A percentile compares a stretch with the other conserved stretches of the same genome.
Evolutionary conservation across 2,329 filamentous ascomycete species (phyloP).

Genomic region (Metarhizium sp.): DNA sequence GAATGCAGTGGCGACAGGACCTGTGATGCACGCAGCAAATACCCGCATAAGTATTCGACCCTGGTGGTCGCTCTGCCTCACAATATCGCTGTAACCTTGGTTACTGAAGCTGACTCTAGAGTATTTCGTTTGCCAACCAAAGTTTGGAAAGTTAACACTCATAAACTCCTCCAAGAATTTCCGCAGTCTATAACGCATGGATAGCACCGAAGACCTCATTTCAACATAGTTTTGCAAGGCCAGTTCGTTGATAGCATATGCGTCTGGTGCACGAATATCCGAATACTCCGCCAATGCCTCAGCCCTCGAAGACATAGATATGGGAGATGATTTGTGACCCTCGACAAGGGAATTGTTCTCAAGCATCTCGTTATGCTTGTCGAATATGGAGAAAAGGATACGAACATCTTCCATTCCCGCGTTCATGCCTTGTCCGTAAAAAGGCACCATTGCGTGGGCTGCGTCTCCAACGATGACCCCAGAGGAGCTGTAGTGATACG

Average conservation of each 20-base stretch:
- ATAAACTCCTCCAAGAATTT: constrained; percentile 83
- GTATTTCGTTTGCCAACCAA: constrained; percentile 92
- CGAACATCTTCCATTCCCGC: constrained; percentile 90
- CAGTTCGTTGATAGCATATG: constrained; percentile 84
- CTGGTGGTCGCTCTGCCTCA: constrained; percentile 60
- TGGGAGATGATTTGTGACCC: constrained; percentile 21
- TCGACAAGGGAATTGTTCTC: constrained; percentile 27
- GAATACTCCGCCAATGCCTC: constrained; percentile 71
- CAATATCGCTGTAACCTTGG: constrained; percentile 78
- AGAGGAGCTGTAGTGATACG: constrained; percentile 70
- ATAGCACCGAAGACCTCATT: constrained; percentile 82
- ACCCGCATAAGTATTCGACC: constrained; percentile 46
- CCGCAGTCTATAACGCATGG: constrained; percentile 64
- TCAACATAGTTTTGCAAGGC: constrained; percentile 87
- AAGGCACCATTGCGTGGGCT: constrained; percentile 95
- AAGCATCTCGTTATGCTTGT: constrained; percentile 47
- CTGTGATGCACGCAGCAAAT: constrained; percentile 27
- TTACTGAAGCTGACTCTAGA: constrained; percentile 89
- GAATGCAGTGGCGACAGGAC: constrained; percentile 18
- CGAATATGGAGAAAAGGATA: constrained; percentile 74
- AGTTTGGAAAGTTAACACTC: constrained; percentile 61
- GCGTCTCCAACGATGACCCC: constrained; percentile 87
- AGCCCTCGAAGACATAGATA: constrained; percentile 45
- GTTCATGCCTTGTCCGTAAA: constrained; percentile 98
- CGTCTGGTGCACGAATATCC: constrained; percentile 61